A percentile compares a stretch with the other conserved stretches of the same genome.
These are phyloP conservation scores for Skeletonema menzelii DNA, from an alignment of 108 stramenopile genomes.

Conservation along the genomic window DNA sequence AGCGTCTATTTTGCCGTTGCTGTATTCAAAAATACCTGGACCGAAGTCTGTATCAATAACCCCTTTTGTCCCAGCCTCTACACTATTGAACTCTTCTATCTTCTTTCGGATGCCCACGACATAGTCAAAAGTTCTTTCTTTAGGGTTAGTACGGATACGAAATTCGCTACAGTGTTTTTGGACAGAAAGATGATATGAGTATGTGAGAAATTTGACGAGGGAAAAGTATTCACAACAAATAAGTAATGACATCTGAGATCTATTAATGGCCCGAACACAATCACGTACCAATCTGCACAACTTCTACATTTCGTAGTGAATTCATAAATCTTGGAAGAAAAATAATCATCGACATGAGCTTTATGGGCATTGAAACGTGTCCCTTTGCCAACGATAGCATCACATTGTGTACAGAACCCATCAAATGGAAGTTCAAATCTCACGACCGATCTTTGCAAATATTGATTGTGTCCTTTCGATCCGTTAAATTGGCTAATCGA, in stretches of 20 bases:
- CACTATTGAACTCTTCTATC: constrained; percentile 57
- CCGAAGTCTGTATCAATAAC: constrained; percentile 51
- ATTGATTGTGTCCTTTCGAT: constrained; percentile 84
- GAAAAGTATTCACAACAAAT: neutral
- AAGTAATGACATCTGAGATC: constrained; percentile 30
- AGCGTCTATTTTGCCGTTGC: constrained; percentile 23
- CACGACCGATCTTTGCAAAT: constrained; percentile 77
- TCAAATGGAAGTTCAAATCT: constrained; percentile 95
- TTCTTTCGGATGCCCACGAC: constrained; percentile 73
- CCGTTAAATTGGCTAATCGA: constrained; percentile 63
- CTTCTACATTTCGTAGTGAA: constrained; percentile 91
- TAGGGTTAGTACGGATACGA: constrained; percentile 8
- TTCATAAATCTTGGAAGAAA: constrained; percentile 87
- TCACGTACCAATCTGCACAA: constrained; percentile 49
- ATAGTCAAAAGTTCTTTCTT: constrained; percentile 74
- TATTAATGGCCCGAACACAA: too few relatives aligned
- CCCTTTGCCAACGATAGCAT: constrained; percentile 71
- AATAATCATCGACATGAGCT: constrained; percentile 76
- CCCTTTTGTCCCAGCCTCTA: constrained; percentile 42
- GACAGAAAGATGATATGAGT: neutral
- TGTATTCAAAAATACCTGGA: constrained; percentile 35
- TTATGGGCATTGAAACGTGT: constrained; percentile 97
- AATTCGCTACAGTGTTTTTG: neutral
- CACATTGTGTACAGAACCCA: constrained; percentile 84
- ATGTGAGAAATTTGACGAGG: neutral